Evolutionary conservation across 1,139 yeast genomes (phyloP), one percentile per base, ranked within the genome.

Genomic region (Neolecta irregularis): DNA sequence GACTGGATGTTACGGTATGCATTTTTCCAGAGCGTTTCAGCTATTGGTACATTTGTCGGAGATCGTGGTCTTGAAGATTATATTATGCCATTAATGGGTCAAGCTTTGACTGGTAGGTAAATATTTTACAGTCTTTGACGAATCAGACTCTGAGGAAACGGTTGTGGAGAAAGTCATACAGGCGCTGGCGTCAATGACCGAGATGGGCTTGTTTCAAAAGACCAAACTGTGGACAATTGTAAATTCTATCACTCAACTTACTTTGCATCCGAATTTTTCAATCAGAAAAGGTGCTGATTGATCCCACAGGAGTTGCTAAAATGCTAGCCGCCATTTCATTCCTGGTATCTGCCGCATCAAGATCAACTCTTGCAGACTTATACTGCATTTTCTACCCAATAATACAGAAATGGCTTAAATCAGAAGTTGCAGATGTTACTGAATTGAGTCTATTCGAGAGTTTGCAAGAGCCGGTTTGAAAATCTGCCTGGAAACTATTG

Each of bases 241-340:
- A 7, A 56, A 56, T 3, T 55, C 61, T 3, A 58, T 69, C 1
- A 56, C 69, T 3, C 67, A 69, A 34, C 59, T 75, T 32, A 52
- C 77, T 1, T 54, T 88, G 6, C 95, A 83, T 50, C 98, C 98
- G 0, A 83, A 83, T 53, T 75, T 72, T 40, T 75, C 93, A 75
- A 74, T 88, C 6, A 60, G 94, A 31, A 80, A 40, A 18, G 45
- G 45, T 16, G 13, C 22, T 28, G 7, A 15, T 15, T 15, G 20
- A 6, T 28, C 11, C 5, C 17, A 18, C 20, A 8, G 22, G n/a
- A 5, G 13, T 11, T 8, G 13, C 2, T 11, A 3, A 28, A 17
- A 11, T 28, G 9, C n/a, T 77, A 42, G 67, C 78, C 2, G 70
- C 77, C 0, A 51, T 83, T 25, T 57, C 64, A 3, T 60, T 83